Base-by-base conservation (phyloP, 2,329 filamentous ascomycete species). In the Bimuria novae-zelandiae region DNA sequence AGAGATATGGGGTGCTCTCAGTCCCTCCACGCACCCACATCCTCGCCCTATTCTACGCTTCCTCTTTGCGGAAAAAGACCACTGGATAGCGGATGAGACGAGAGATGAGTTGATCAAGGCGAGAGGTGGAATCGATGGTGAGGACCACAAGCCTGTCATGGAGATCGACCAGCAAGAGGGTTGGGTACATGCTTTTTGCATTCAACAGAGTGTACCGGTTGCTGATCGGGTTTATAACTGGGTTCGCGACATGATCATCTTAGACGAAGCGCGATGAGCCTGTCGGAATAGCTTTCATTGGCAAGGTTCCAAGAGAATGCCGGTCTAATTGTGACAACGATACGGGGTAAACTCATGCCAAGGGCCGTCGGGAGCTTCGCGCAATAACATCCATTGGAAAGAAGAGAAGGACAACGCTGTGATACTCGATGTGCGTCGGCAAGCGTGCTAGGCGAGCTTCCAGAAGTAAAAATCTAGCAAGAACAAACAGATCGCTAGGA, bases 31-130 rank as follows among this genome's bases (percentile, higher is more conserved):
- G 27, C 60, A 69, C 35, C 59, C 63, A 14, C 63, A 74, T 40
- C 64, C 75, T 7, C 67, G 76, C 1, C 72, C 79, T 3, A 78
- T 77, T 45, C 56, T 87, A 36, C 78, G 79, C 46, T 84, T 87
- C 62, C 80, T 84, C 59, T 87, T 85, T 67, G 84, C 81, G 1
- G 72, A 79, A 30, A 72, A 80, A 42, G 84, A 87, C 63, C 82
- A 85, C 62, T 87, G 84, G 84, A 81, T 87, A 22, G 82, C 83
- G 1, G 77, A 84, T 56, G 72, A 76, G 60, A 85, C 83, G 25
- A 74, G 83, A 30, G 80, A 86, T 59, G 77, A 79, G 35, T 72
- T 87, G 32, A 80, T 86, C 41, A 69, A 67, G 33, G 61, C 74
- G 10, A 69, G 79, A 36, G 78, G 77, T 16, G 56, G 56, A 32